Percentiles rank a stretch among this genome's conserved stretches.
phyloP scores from a whole-genome alignment of 1,284 basidiomycete species.

The Trametes polyzona region DNA sequence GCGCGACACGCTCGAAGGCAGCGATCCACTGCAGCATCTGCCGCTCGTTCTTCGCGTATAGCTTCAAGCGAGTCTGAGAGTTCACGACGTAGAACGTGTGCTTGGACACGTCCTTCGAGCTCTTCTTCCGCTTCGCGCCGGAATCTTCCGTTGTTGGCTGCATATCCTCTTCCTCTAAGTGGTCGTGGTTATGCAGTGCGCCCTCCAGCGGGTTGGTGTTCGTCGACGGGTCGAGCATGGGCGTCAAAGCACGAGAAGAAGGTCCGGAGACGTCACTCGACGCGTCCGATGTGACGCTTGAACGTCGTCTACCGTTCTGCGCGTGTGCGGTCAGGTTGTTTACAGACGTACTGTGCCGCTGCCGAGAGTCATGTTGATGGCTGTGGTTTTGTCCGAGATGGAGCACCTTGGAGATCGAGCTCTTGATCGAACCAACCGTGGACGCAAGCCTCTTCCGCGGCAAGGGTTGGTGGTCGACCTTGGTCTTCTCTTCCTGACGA shows the following conservation, averaged over 20 bases:
- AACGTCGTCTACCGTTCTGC: slow-evolving; percentile 5
- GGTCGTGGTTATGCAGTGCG: slow-evolving; percentile 3
- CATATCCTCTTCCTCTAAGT: slow-evolving; percentile 30
- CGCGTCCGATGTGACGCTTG: slow-evolving; percentile 39
- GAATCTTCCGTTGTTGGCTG: slow-evolving; percentile 24
- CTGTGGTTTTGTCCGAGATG: slow-evolving; percentile 28
- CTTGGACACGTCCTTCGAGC: slow-evolving; percentile 68
- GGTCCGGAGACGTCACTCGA: slow-evolving; percentile 20
- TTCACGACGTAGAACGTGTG: slow-evolving; percentile 97
- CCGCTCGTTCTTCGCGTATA: slow-evolving; percentile 91
- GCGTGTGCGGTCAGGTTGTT: slow-evolving; percentile 12
- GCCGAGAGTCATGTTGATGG: not conserved
- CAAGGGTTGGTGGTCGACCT: slow-evolving; percentile 23
- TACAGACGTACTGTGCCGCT: slow-evolving; percentile 7
- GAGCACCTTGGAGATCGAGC: slow-evolving; percentile 52
- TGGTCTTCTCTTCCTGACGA: slow-evolving; percentile 28
- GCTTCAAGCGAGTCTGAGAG: slow-evolving; percentile 87
- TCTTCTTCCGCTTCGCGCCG: slow-evolving; percentile 45
- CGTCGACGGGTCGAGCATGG: slow-evolving; percentile 78
- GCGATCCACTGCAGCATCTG: slow-evolving; percentile 99
- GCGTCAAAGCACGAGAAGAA: slow-evolving; percentile 45
- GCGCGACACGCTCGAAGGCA: slow-evolving; percentile 84
- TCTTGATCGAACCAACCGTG: slow-evolving; percentile 51
- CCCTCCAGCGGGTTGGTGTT: slow-evolving; percentile 58
- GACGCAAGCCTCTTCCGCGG: slow-evolving; percentile 32